Evolutionary conservation across 225 moss, liverwort and hornwort genomes (phyloP), one percentile per base, ranked within the genome.

Genomic region (Bryoerythrophyllum caledonicum): DNA sequence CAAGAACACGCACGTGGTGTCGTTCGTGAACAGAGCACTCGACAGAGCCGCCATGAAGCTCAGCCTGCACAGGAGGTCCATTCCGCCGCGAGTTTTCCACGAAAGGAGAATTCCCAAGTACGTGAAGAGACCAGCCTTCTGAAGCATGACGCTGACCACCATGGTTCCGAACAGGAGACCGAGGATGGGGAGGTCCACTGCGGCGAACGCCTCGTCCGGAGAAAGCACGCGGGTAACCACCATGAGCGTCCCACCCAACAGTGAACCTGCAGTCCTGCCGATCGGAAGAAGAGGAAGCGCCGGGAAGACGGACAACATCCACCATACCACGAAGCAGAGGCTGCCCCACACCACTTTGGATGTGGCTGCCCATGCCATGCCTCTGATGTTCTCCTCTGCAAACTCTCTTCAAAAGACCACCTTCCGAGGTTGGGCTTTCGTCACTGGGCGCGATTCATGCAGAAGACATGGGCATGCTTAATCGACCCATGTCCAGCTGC

Each of bases 11-110:
- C 97, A 97, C 20, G 93, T 88, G 24, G 92, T 97, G 79, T 97
- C 94, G 25, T 97, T 94, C 20, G 97, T 97, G 68, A 97, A 93
- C 12, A 94, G 74, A 16, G 97, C 91, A 35, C 97, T 97, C 2
- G 90, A 97, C 20, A 97, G 17, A 9, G 92, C 97, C 6, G 93
- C 83, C 41, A 93, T 77, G 0, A 97, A 57, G 43, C 87, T 85
- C 35, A 97, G 34, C 73, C 97, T 78, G 68, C 88, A 85, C 1
- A 97, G 88, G 1, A 97, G 74, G 57, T 93, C 94, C 78, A 75
- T 89, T 4, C 85, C 91, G 12, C 97, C 94, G 15, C 34, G 63
- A 46, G 90, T 89, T 41, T 60, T 89, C 94, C 94, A 94, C 9
- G 85, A 80, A 0, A 97, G 87, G 10, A 80, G 70, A 0, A 38